Conservation (phyloP, 768 basidiomycete species). For the Guyanaporus albipodus region DNA sequence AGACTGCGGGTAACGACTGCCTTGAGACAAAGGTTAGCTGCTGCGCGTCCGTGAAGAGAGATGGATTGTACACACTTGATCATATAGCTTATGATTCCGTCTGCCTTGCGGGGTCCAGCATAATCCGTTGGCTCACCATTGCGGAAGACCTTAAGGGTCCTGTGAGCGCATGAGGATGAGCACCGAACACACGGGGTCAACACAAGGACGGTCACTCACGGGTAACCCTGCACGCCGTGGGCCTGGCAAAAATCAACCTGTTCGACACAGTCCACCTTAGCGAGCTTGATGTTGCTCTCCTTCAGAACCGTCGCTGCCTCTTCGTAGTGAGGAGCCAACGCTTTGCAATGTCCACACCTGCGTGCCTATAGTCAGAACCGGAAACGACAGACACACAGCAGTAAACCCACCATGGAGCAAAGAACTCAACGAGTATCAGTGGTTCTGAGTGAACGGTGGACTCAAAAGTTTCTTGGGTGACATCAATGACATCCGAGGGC, state of each 20-base stretch:
- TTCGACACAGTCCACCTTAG: conserved; percentile 97
- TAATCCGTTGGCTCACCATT: conserved; percentile 81
- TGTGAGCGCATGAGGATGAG: not conserved
- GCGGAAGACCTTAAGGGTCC: conserved; percentile 89
- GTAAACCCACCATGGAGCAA: conserved; percentile 68
- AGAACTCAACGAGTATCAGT: conserved; percentile 92
- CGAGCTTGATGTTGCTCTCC: conserved; percentile 83
- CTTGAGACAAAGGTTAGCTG: conserved; percentile 34
- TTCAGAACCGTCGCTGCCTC: conserved; percentile 92
- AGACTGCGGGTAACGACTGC: conserved; percentile 92
- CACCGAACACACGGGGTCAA: not conserved
- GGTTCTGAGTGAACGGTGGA: conserved; percentile 59
- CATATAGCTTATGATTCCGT: conserved; percentile 97
- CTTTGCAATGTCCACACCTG: conserved; percentile 96
- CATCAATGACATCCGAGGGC: conserved; percentile 73
- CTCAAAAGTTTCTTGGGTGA: conserved; percentile 70
- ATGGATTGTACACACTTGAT: conserved; percentile 60
- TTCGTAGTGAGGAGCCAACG: conserved; percentile 90
- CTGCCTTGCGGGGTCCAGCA: conserved; percentile 84
- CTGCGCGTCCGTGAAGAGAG: not conserved
- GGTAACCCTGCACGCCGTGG: conserved; percentile 90
- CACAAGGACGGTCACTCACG: conserved; percentile 48
- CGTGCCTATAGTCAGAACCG: not conserved
- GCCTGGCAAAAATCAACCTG: conserved; percentile 86
- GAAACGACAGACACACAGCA: not conserved